Conservation (phyloP, 2,329 filamentous ascomycete species). For the Venturia asperata region DNA sequence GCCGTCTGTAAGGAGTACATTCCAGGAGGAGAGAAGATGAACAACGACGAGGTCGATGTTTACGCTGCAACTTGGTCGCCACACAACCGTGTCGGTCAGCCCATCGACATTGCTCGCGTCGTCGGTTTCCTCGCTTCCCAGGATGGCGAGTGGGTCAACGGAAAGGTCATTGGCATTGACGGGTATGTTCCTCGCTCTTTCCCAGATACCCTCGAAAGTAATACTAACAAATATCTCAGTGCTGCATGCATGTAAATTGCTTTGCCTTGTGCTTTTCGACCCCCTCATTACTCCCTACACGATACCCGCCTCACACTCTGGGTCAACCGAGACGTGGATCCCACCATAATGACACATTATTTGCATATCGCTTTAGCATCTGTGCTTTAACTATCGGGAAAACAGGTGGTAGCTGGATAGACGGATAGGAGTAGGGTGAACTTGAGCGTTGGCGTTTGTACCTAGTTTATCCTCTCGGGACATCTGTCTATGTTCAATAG, state of each 20-base stretch:
- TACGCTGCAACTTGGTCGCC: conserved; percentile 59
- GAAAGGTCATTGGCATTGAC: conserved; percentile 43
- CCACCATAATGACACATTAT: background rate
- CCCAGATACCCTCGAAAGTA: background rate
- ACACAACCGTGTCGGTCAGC: conserved; percentile 57
- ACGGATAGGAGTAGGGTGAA: background rate
- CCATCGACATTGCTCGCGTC: conserved; percentile 60
- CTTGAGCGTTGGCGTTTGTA: conserved; percentile 4
- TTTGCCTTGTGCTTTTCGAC: background rate
- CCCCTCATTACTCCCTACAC: background rate
- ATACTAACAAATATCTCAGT: background rate
- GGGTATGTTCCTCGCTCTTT: conserved; percentile 1
- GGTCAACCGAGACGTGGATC: background rate
- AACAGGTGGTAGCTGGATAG: background rate
- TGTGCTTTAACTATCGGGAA: background rate
- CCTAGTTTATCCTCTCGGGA: background rate
- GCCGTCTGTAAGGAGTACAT: conserved; percentile 59
- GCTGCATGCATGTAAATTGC: conserved; percentile 18
- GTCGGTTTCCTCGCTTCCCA: conserved; percentile 54
- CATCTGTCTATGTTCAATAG: background rate
- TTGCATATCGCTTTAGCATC: background rate
- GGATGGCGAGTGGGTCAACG: conserved; percentile 51
- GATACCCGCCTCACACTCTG: background rate
- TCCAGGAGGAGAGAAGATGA: conserved; percentile 49
- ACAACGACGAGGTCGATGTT: conserved; percentile 53